A percentile compares a stretch with the other conserved stretches of the same genome.
Conservation (phyloP, 2,329 filamentous ascomycete genomes). For the Colletotrichum plurivorum region DNA sequence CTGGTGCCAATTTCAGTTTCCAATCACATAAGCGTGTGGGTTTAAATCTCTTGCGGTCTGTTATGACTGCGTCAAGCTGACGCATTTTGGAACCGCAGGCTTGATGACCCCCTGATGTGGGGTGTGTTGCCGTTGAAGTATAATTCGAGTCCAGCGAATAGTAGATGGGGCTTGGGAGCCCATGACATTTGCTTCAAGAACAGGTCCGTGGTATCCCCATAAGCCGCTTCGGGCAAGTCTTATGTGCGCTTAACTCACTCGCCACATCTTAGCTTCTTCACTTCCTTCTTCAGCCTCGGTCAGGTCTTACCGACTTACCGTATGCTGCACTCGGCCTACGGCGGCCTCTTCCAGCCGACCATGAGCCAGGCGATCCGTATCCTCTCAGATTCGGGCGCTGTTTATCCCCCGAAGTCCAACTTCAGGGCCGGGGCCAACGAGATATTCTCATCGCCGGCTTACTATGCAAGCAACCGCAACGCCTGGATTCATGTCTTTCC, state of each 20-base stretch:
- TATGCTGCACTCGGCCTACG: slow-evolving; percentile 80
- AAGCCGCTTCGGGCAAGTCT: neutral
- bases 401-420: slow-evolving; percentile 20
- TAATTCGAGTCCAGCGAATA: slow-evolving; percentile 78
- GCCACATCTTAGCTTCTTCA: slow-evolving; percentile 66
- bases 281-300: slow-evolving; percentile 88
- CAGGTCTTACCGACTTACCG: slow-evolving; percentile 94
- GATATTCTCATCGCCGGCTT: slow-evolving; percentile 78
- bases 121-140: slow-evolving; percentile 85
- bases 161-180: slow-evolving; percentile 91
- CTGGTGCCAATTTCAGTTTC: slow-evolving; percentile 71
- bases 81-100: slow-evolving; percentile 61
- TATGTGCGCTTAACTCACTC: slow-evolving; percentile 35
- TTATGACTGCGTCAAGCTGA: slow-evolving; percentile 36
- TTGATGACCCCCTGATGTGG: slow-evolving; percentile 97
- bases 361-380: slow-evolving; percentile 88
- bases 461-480: slow-evolving; percentile 77
- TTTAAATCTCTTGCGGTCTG: slow-evolving; percentile 46
- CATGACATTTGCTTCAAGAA: slow-evolving; percentile 97
- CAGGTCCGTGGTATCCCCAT: slow-evolving; percentile 63
- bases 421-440: slow-evolving; percentile 73
- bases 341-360: slow-evolving; percentile 91
- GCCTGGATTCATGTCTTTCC: slow-evolving; percentile 97
- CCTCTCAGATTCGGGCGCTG: slow-evolving; percentile 70
- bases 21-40: slow-evolving; percentile 91